A percentile compares a stretch with the other conserved stretches of the same genome.
Evolutionary conservation across 106 monocot species (phyloP).

Genomic region (Xerophyta viscosa): DNA sequence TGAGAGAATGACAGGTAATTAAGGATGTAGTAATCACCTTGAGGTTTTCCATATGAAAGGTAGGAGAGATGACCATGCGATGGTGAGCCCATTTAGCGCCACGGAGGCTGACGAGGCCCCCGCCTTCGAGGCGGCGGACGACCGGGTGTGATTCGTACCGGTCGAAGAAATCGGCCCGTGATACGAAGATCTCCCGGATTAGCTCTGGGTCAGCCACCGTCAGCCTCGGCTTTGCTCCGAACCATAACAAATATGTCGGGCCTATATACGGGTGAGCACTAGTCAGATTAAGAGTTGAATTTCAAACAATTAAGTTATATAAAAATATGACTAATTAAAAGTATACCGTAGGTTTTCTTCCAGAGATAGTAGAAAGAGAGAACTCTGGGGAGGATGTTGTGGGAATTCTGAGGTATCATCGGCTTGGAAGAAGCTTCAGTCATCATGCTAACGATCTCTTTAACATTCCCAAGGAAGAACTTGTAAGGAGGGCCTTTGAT

Average conservation of each 20-base stretch:
- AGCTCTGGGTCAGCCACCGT: slow-evolving; percentile 87
- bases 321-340: too few species aligned
- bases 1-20: background rate
- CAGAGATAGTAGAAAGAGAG: too few species aligned
- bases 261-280: too few species aligned
- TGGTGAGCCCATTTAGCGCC: slow-evolving; percentile 86
- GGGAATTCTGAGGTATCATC: too few species aligned
- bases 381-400: too few species aligned
- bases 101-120: slow-evolving; percentile 68
- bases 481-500: too few species aligned
- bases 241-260: background rate
- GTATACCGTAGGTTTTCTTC: too few species aligned
- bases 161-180: slow-evolving; percentile 58
- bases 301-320: too few species aligned
- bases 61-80: slow-evolving; percentile 64
- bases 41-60: slow-evolving; percentile 92
- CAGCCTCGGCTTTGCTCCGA: background rate
- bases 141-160: slow-evolving; percentile 83
- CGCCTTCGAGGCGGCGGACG: slow-evolving; percentile 84
- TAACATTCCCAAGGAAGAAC: too few species aligned
- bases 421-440: too few species aligned
- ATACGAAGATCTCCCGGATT: slow-evolving; percentile 73
- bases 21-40: slow-evolving; percentile 25
- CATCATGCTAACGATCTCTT: too few species aligned
- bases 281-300: too few species aligned